Base-by-base conservation (phyloP, 2,329 filamentous ascomycete species). In the Alternaria viburni region DNA sequence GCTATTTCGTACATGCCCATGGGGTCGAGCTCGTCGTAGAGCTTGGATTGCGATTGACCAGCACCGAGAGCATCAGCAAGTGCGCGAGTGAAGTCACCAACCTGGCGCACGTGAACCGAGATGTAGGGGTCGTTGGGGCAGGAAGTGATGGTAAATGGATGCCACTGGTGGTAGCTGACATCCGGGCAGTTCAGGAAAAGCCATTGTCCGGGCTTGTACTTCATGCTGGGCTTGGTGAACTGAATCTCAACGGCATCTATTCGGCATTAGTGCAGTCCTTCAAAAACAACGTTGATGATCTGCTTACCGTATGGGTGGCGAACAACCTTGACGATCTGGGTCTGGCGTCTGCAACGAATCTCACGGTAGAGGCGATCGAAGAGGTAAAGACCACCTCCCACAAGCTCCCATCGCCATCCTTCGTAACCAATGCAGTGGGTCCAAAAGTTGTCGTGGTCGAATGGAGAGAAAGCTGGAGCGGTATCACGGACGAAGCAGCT, bases 1-100 rank as follows among this genome's bases (percentile, higher is more conserved):
- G 95, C 96, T 28, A 99, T 93, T 80, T 99, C 96, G 86, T 97
- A 99, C 92, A 98, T 97, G 55, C 94, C 95, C 84, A 93, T 91
- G 1, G 93, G 93, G 74, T 98, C 95, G 28, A 97, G 89, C 55
- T 90, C 91, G 57, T 97, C 93, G 79, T 97, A 96, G 47, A 97
- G 88, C 82, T 96, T 95, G 55, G 91, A 87, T 80, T 98, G 95
- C 1, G 93, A 91, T 6, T 88, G 84, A 71, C 95, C 96, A 28
- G 95, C 96, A 79, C 96, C 96, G n/a, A 98, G 88, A 10, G 95
- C 93, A 73, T 97, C 93, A 77, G 93, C 96, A n/a, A 99, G 87
- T n/a, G 91, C 89, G 65, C 90, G 89, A 12, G 96, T 99, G 78
- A 97, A 99, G 82, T 99, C 96, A 70, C 96, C 96, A 7, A 98